Percentiles rank a stretch among this genome's conserved stretches.
phyloP scores from a whole-genome alignment of 352 stramenopile genomes.

The Phytophthora meadii region DNA sequence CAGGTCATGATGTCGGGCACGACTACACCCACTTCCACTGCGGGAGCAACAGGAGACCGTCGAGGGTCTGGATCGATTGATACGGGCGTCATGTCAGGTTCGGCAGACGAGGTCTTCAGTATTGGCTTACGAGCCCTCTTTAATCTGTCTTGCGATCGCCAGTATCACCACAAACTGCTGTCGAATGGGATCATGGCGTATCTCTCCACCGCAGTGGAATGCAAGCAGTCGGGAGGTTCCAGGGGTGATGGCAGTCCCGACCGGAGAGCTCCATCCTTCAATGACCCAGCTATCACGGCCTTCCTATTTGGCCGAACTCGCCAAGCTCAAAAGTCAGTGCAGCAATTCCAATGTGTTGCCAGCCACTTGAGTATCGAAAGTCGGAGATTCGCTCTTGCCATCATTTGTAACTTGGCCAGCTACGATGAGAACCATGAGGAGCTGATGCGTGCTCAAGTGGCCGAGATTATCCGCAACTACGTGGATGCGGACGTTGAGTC shows the following conservation, averaged over 20 bases:
- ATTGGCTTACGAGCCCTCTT: conserved; percentile 80
- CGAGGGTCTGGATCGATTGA: conserved; percentile 3
- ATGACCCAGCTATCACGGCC: conserved; percentile 9
- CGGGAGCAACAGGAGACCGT: conserved; percentile 3
- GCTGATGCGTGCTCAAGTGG: conserved; percentile 77
- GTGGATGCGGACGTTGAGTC: conserved; percentile 73
- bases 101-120: conserved; percentile 68
- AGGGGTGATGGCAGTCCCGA: neutral
- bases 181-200: conserved; percentile 79
- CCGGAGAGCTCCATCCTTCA: conserved; percentile 1
- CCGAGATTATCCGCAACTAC: conserved; percentile 74
- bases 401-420: conserved; percentile 80
- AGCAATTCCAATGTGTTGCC: conserved; percentile 18
- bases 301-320: conserved; percentile 21
- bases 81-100: neutral
- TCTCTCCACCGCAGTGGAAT: conserved; percentile 55
- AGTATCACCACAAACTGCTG: conserved; percentile 76
- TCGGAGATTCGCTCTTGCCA: conserved; percentile 63
- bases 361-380: conserved; percentile 48
- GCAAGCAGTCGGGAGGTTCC: conserved; percentile 20
- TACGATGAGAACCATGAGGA: conserved; percentile 85
- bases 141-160: conserved; percentile 73
- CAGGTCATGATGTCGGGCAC: conserved; percentile 55
- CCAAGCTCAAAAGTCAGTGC: neutral
- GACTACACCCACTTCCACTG: neutral